Evolutionary conservation across 2,329 filamentous ascomycete species (phyloP).

Genomic region (Fusarium transvaalense): DNA sequence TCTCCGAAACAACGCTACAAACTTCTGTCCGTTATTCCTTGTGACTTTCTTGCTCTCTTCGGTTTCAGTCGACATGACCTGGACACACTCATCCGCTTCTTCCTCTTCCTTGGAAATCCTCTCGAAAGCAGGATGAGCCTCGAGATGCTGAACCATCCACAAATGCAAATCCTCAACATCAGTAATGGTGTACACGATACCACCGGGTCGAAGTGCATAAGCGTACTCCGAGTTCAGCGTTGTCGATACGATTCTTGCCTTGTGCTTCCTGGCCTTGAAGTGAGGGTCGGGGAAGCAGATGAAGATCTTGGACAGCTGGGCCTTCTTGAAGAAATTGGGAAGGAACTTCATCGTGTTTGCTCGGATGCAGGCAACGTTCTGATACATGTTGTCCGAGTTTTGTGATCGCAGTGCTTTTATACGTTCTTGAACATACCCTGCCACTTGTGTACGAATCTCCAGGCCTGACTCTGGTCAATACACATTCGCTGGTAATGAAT

Average conservation of each 20-base stretch:
- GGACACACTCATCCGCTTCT: constrained; percentile 77
- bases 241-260: constrained; percentile 91
- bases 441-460: constrained; percentile 91
- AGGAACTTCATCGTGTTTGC: constrained; percentile 99
- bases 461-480: constrained; percentile 68
- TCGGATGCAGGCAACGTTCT: constrained; percentile 89
- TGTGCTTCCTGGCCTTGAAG: constrained; percentile 98
- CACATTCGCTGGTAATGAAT: background rate
- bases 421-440: constrained; percentile 89
- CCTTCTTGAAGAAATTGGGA: constrained; percentile 92
- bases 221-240: constrained; percentile 95
- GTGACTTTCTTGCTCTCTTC: constrained; percentile 98
- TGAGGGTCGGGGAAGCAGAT: constrained; percentile 99
- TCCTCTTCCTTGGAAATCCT: constrained; percentile 76
- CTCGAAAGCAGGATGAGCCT: constrained; percentile 82
- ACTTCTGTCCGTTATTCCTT: constrained; percentile 90
- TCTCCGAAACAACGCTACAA: constrained; percentile 87
- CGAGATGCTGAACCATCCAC: constrained; percentile 93
- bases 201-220: constrained; percentile 84
- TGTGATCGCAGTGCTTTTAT: constrained; percentile 83
- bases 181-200: constrained; percentile 94
- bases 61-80: constrained; percentile 83
- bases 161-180: constrained; percentile 94
- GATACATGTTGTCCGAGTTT: constrained; percentile 70
- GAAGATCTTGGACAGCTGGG: constrained; percentile 90